Base-by-base conservation (phyloP, 352 stramenopile genomes). In the Globisporangium nunn region DNA sequence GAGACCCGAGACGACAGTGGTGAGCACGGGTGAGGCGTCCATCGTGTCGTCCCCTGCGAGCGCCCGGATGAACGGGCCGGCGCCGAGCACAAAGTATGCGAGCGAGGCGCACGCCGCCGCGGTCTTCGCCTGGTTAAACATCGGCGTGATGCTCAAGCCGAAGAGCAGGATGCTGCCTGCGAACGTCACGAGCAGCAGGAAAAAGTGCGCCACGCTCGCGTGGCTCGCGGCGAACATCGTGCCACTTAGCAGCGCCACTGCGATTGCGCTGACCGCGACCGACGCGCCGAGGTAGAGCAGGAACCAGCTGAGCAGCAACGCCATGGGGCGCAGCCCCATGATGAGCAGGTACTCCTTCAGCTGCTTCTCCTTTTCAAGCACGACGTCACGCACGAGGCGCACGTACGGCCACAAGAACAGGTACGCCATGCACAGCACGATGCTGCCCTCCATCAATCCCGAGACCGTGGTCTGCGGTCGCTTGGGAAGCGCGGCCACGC, bases 271-370 rank as follows among this genome's bases (percentile, higher is more conserved):
- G 4, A 88, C 70, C 0, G 74, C 61, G 11, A 72, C 55, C 6
- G 75, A 86, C 4, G 78, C 81, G 11, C 87, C n/a, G 46, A 89
- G 79, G 56, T 95, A 94, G 6, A 94, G 60, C 44, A 87, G 41
- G 52, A 92, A 86, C 85, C 85, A 94, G 49, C 79, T 90, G 23
- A 88, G 50, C 28, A 92, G 54, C 37, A 93, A 65, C 30, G 79
- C 67, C 73, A 87, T 89, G 0, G 83, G 71, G n/a, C 63, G 63
- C 0, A 96, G 43, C 1, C 88, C 88, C 78, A 96, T 90, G 46
- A 97, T 97, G 50, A 95, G 70, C 67, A 97, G 49, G 56, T 92
- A 93, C 51, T 97, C 85, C 59, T 93, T 91, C 35, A 96, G 64
- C 56, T 91, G 76, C 47, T 78, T 88, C 68, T 97, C 91, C 61